A percentile compares a stretch with the other conserved stretches of the same genome.
Evolutionary conservation across 352 stramenopile species (phyloP).

Genomic region (Phytophthora aleatoria): DNA sequence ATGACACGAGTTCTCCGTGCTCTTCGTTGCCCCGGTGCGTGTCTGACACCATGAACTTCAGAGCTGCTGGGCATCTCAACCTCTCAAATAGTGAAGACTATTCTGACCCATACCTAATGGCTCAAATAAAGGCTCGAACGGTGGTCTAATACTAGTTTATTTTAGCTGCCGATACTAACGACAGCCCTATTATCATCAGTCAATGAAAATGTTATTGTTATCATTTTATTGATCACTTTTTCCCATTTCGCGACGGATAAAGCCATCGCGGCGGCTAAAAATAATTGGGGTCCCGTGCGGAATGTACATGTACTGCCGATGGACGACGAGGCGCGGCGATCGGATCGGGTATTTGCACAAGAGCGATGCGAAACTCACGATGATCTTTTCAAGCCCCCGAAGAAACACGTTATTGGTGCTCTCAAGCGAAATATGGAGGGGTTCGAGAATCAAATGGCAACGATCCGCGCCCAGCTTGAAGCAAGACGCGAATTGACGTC

Average conservation of each 20-base stretch:
- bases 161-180: no score
- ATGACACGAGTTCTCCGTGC: slow-evolving; percentile 3
- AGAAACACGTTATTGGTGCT: slow-evolving; percentile 1
- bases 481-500: slow-evolving; percentile 21
- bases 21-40: background rate
- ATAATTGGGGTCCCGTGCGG: no score
- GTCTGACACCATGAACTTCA: background rate
- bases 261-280: no score
- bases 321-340: slow-evolving; percentile 17
- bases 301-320: slow-evolving; percentile 17
- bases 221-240: no score
- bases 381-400: slow-evolving; percentile 1
- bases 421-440: slow-evolving; percentile 43
- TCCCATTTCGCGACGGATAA: no score
- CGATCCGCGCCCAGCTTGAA: slow-evolving; percentile 46
- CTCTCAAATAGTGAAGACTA: background rate
- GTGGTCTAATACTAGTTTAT: no score
- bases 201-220: no score
- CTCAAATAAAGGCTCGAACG: no score
- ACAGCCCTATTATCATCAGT: no score
- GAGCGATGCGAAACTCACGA: slow-evolving; percentile 8
- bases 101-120: no score
- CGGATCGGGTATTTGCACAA: slow-evolving; percentile 8
- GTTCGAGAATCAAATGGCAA: slow-evolving; percentile 49
- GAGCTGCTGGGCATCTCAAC: background rate